Percentiles rank a stretch among this genome's conserved stretches.
Evolutionary conservation across 768 basidiomycete species (phyloP).

Genomic region (Amanita jacksonii): DNA sequence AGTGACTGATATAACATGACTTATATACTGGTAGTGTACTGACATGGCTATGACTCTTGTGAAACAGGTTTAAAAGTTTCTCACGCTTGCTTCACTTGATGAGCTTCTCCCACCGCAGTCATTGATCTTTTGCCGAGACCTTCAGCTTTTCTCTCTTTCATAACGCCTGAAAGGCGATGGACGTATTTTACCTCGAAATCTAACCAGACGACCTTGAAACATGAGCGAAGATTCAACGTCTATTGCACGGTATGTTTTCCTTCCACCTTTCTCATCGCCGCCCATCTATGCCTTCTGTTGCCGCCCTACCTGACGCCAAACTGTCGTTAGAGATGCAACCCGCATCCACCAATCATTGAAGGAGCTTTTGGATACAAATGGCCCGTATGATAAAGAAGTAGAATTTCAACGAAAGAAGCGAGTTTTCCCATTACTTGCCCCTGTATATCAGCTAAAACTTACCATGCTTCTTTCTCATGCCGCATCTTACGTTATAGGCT

Average conservation of each 20-base stretch:
- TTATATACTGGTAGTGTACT: too few species aligned
- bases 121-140: conserved; percentile 6
- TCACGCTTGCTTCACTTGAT: conserved; percentile 5
- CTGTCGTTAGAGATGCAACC: conserved; percentile 61
- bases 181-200: conserved; percentile 16
- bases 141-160: neutral
- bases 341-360: conserved; percentile 65
- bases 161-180: conserved; percentile 22
- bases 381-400: conserved; percentile 79
- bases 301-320: conserved; percentile 2
- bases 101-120: conserved; percentile 3
- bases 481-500: conserved; percentile 29
- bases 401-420: conserved; percentile 84
- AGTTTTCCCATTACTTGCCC: conserved; percentile 30
- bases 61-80: conserved; percentile 2
- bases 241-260: conserved; percentile 32
- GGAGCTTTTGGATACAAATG: conserved; percentile 60
- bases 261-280: neutral
- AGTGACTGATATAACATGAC: neutral
- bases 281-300: neutral
- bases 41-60: too few species aligned
- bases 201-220: conserved; percentile 15
- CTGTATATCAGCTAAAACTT: too few species aligned
- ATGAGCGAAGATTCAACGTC: conserved; percentile 37
- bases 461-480: neutral